Base-by-base conservation (phyloP, 1,284 basidiomycete genomes). In the Apiotrichum domesticum region DNA sequence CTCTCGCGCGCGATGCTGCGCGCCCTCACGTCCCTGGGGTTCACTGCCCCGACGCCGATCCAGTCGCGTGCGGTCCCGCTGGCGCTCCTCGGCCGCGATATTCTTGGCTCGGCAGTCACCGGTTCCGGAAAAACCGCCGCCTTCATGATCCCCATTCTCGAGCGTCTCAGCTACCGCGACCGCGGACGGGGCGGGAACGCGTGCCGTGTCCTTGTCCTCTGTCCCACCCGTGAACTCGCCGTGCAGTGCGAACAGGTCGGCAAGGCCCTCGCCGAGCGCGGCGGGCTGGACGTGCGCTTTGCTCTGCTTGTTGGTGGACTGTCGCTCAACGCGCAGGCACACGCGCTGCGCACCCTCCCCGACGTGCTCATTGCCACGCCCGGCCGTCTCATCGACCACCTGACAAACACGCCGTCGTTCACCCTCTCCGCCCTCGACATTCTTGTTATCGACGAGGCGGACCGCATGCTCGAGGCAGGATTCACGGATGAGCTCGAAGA, bases 51-150 rank as follows among this genome's bases (percentile, higher is more conserved):
- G 4, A 99, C 96, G 1, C 95, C 95, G 1, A 98, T 98, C 54
- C 94, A 98, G 77, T 84, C 88, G 1, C 86, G 89, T 48, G 87
- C 93, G 6, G 91, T 98, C 51, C 94, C 94, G 10, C 85, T 94
- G 46, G 93, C 91, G 33, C 82, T 98, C 13, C 79, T 94, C 14
- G 95, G 95, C 53, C 93, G 96, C 69, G 94, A 98, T 74, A 84
- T 98, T 43, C 92, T 98, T 52, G 95, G 93, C 43, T 88, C 85
- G 59, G 94, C 95, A 15, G 90, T 95, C 10, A 98, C 94, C 9
- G 94, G 94, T 62, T 95, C 90, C 4, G 94, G 94, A 63, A 98
- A 98, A 79, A 98, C 94, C 1, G 93, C 91, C 9, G 94, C 95
- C 9, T 98, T 97, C 78, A 87, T 89, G 71, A 86, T 98, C 59